Conservation (phyloP, 2,329 filamentous ascomycete genomes). For the Orbilia ellipsospora region DNA sequence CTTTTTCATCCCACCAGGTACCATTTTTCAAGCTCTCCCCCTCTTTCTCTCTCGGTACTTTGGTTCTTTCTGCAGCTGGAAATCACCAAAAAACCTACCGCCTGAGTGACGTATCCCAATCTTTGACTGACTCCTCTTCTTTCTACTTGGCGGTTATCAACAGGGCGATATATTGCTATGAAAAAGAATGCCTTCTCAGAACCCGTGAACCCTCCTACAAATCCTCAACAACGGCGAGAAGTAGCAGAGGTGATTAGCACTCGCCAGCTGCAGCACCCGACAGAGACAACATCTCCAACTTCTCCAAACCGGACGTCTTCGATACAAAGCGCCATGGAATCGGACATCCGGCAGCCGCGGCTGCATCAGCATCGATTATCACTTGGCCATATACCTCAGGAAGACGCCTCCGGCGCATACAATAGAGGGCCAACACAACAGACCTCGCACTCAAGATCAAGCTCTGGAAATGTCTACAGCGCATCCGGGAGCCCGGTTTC, state of each 20-base stretch:
- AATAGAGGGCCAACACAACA: slow-evolving; percentile 52
- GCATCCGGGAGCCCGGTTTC: slow-evolving; percentile 50
- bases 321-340: slow-evolving; percentile 55
- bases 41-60: neutral
- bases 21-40: neutral
- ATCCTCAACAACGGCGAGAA: slow-evolving; percentile 47
- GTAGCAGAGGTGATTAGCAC: slow-evolving; percentile 21
- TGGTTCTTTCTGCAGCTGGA: slow-evolving; percentile 1
- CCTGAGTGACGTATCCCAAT: neutral
- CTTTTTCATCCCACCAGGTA: slow-evolving; percentile 30
- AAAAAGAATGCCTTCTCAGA: slow-evolving; percentile 51
- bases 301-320: slow-evolving; percentile 31
- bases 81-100: neutral
- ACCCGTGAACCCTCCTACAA: slow-evolving; percentile 39
- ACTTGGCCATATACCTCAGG: slow-evolving; percentile 45
- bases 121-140: neutral
- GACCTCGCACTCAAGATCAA: slow-evolving; percentile 49
- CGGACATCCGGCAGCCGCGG: slow-evolving; percentile 52
- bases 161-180: slow-evolving; percentile 33
- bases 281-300: slow-evolving; percentile 5
- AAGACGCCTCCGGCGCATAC: slow-evolving; percentile 46
- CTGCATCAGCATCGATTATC: slow-evolving; percentile 53
- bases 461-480: slow-evolving; percentile 51
- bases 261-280: slow-evolving; percentile 29
- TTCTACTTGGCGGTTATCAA: too few species aligned